Percentiles rank a stretch among this genome's conserved stretches.
These are phyloP conservation scores for Fusarium sp. DNA, from an alignment of 2,329 filamentous ascomycete species.

Conservation along the genomic window DNA sequence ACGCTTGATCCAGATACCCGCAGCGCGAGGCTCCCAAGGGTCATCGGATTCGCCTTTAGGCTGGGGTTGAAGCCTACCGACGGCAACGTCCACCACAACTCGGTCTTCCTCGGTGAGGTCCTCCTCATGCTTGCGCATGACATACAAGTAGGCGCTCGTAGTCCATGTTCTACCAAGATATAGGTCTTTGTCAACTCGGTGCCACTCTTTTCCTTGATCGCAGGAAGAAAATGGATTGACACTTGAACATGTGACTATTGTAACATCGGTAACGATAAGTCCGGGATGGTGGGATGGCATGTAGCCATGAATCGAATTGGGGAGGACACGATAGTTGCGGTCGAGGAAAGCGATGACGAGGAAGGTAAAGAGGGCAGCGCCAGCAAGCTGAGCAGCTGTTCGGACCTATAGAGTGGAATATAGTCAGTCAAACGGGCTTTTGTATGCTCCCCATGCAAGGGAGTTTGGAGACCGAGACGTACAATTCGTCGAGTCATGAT, in stretches of 20 bases:
- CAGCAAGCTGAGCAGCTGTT: conserved; percentile 80
- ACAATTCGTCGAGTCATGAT: conserved; percentile 56
- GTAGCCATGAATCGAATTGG: conserved; percentile 85
- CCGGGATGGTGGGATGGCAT: conserved; percentile 88
- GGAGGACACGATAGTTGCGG: conserved; percentile 87
- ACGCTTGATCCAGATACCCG: conserved; percentile 85
- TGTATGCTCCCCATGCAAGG: not conserved
- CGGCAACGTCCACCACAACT: conserved; percentile 82
- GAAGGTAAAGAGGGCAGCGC: conserved; percentile 73
- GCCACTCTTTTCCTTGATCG: conserved; percentile 80
- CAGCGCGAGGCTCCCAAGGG: conserved; percentile 81
- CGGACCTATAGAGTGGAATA: conserved; percentile 59
- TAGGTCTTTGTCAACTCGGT: conserved; percentile 88
- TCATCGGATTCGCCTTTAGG: conserved; percentile 61
- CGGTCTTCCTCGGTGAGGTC: conserved; percentile 79
- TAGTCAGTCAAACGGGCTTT: conserved; percentile 15
- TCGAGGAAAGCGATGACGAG: conserved; percentile 85
- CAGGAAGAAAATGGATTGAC: conserved; percentile 81
- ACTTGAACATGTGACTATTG: conserved; percentile 78
- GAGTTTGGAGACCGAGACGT: conserved; percentile 20
- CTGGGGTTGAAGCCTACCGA: conserved; percentile 78
- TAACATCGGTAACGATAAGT: conserved; percentile 86
- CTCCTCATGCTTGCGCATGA: conserved; percentile 87
- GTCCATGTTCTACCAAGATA: conserved; percentile 81
- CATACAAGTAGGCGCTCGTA: conserved; percentile 81